These are phyloP conservation scores for Fusarium ambrosium DNA, from an alignment of 2,329 filamentous ascomycete genomes.

Conservation along the genomic window DNA sequence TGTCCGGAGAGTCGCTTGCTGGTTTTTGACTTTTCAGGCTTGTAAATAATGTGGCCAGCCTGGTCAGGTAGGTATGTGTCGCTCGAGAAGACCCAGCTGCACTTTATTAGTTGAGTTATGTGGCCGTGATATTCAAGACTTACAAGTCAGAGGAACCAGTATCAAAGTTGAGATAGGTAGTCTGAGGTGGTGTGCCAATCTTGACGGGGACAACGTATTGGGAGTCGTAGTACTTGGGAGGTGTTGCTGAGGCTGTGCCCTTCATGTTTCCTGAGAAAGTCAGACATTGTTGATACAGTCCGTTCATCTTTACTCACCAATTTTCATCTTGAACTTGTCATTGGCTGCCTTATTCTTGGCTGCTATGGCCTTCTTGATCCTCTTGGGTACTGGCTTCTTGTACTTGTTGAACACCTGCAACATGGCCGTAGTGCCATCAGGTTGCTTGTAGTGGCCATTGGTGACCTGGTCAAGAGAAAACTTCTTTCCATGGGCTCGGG, in stretches of 20 bases:
- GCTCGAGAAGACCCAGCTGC: conserved; percentile 77
- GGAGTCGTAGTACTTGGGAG: conserved; percentile 59
- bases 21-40: conserved; percentile 59
- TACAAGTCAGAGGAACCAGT: conserved; percentile 69
- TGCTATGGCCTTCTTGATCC: conserved; percentile 44
- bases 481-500: conserved; percentile 25
- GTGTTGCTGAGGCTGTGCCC: conserved; percentile 45
- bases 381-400: conserved; percentile 47
- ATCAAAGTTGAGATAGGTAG: conserved; percentile 77
- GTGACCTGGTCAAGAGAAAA: conserved; percentile 51
- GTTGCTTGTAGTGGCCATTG: conserved; percentile 52
- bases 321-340: conserved; percentile 43
- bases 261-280: conserved; percentile 23
- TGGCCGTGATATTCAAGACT: conserved; percentile 19
- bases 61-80: conserved; percentile 63
- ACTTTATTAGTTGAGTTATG: conserved; percentile 30
- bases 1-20: conserved; percentile 56
- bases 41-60: conserved; percentile 69
- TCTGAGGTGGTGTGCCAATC: conserved; percentile 70
- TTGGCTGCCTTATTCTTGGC: conserved; percentile 23
- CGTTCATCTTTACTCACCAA: conserved; percentile 19
- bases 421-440: conserved; percentile 50
- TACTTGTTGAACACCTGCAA: conserved; percentile 56
- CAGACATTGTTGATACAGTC: not conserved
- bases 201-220: conserved; percentile 73